A percentile compares a stretch with the other conserved stretches of the same genome.
Conservation (phyloP, 1,284 basidiomycete genomes). For the Veloporphyrellus conicus region DNA sequence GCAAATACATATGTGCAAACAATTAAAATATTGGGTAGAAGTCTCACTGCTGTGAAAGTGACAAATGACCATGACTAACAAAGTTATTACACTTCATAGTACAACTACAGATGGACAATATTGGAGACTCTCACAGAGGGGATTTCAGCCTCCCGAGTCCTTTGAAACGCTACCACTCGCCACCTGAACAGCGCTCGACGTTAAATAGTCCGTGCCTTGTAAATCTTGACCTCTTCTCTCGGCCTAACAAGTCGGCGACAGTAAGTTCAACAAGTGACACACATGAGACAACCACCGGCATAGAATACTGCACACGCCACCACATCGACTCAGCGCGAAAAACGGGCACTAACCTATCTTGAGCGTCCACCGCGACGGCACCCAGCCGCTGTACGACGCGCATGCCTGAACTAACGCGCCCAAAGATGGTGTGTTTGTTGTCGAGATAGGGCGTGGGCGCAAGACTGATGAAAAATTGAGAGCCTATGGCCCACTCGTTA, state of each 20-base stretch:
- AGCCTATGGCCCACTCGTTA: conserved; percentile 42
- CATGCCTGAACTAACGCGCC: conserved; percentile 83
- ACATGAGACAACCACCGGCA: background rate
- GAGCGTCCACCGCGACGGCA: conserved; percentile 71
- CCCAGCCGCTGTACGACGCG: conserved; percentile 79
- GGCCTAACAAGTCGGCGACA: conserved; percentile 46
- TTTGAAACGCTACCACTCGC: too few relatives aligned
- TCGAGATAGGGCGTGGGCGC: conserved; percentile 89
- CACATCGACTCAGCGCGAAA: background rate
- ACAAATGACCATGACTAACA: too few relatives aligned
- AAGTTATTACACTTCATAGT: too few relatives aligned
- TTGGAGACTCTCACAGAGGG: too few relatives aligned
- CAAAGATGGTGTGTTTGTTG: conserved; percentile 93
- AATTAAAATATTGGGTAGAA: too few relatives aligned
- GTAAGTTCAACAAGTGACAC: background rate
- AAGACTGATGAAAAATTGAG: conserved; percentile 90
- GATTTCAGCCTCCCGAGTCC: too few relatives aligned
- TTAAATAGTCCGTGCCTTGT: conserved; percentile 55
- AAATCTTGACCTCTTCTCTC: conserved; percentile 74
- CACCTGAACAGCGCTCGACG: too few relatives aligned
- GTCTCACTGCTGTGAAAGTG: too few relatives aligned
- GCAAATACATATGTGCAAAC: too few relatives aligned
- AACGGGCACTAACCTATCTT: conserved; percentile 58
- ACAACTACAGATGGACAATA: too few relatives aligned
- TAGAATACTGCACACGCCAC: background rate